These are phyloP conservation scores for Vitis hybrid DNA, from an alignment of 177 flowering plant genomes.

Conservation along the genomic window DNA sequence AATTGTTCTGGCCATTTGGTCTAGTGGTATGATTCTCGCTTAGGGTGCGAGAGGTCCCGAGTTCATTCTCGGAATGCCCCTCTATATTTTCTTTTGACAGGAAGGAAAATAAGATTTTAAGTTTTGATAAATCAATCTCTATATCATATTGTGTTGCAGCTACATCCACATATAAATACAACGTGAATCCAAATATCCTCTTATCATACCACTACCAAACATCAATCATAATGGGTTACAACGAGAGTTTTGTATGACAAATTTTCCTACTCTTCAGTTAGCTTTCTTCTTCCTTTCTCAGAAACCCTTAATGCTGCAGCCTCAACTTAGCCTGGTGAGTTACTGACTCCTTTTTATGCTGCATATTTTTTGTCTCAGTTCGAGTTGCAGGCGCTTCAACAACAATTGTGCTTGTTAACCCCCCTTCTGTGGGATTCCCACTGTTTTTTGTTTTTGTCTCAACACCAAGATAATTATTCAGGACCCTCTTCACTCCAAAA, in stretches of 20 bases:
- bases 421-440: slow-evolving; percentile 20
- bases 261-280: no score
- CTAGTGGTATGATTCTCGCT: slow-evolving; percentile 99
- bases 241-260: background rate
- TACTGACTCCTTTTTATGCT: no score
- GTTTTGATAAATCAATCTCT: no score
- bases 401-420: slow-evolving; percentile 5
- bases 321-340: no score
- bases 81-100: background rate
- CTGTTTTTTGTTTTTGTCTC: slow-evolving; percentile 46
- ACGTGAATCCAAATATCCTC: background rate
- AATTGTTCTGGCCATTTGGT: slow-evolving; percentile 91
- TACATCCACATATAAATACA: background rate
- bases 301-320: no score
- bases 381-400: no score
- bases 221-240: background rate
- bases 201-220: background rate
- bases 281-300: no score
- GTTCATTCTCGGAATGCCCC: slow-evolving; percentile 27
- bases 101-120: no score
- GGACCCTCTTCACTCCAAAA: slow-evolving; percentile 67
- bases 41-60: slow-evolving; percentile 98
- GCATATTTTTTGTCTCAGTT: no score
- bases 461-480: slow-evolving; percentile 70
- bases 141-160: background rate